Evolutionary conservation across 495 filamentous ascomycete species (phyloP).

Genomic region (Hypomontagnella submonticulosa): DNA sequence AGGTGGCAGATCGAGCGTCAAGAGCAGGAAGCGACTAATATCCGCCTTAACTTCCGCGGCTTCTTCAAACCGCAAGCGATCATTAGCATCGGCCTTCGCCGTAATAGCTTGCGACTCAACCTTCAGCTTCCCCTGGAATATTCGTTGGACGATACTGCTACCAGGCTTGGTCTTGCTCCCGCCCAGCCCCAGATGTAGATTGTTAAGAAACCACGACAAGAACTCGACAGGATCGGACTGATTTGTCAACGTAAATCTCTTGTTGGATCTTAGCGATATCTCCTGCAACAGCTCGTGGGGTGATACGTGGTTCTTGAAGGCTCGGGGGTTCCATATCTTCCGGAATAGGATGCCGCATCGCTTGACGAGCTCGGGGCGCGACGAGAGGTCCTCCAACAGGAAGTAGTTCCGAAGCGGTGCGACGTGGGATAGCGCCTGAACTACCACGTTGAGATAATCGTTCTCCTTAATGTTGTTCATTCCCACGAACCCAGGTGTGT

Average conservation of each 20-base stretch:
- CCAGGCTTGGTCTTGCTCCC: constrained; percentile 88
- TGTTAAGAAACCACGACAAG: constrained; percentile 95
- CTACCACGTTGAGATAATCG: constrained; percentile 96
- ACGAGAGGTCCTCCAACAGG: constrained; percentile 80
- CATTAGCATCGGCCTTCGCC: constrained; percentile 84
- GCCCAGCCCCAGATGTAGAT: constrained; percentile 90
- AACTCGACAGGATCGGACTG: constrained; percentile 98
- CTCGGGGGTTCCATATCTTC: constrained; percentile 98
- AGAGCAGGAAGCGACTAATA: constrained; percentile 81
- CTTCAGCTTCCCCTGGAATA: constrained; percentile 92
- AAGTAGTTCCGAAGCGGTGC: constrained; percentile 91
- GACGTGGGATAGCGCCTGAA: constrained; percentile 94
- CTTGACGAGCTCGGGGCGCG: constrained; percentile 68
- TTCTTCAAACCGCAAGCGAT: constrained; percentile 94
- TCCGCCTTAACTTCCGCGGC: constrained; percentile 82
- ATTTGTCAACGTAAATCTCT: constrained; percentile 88
- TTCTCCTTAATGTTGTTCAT: constrained; percentile 99
- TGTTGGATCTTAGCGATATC: constrained; percentile 87
- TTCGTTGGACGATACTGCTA: constrained; percentile 82
- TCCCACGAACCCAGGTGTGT: constrained; percentile 93
- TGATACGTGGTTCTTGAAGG: constrained; percentile 96
- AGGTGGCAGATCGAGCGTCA: constrained; percentile 91
- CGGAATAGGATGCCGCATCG: constrained; percentile 90
- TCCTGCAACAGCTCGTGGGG: constrained; percentile 97
- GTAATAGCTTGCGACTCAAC: constrained; percentile 96